Evolutionary conservation across 306 rosid genomes (phyloP), one percentile per base, ranked within the genome.

Genomic region (Vigna trinervia): DNA sequence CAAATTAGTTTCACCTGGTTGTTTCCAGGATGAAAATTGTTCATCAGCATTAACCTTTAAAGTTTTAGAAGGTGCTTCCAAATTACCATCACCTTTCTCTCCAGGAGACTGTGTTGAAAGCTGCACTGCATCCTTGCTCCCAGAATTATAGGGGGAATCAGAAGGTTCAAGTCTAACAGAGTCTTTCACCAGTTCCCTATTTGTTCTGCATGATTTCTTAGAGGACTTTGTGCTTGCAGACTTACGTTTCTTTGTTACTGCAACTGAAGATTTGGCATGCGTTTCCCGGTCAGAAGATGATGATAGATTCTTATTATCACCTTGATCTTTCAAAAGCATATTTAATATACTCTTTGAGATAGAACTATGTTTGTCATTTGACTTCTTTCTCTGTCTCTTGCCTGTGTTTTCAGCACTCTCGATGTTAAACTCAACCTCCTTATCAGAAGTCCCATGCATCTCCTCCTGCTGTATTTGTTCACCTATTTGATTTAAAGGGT

Each of bases 331-430:
- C 71, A 82, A 53, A 68, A 67, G 78, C 66, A 74, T 66, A 75
- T 78, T 80, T 17, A 82, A 47, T 30, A 65, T 36, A 68, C 79
- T 77, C 72, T 71, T 82, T 81, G 79, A 19, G 56, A 78, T 28
- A 59, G 89, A 65, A 59, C 43, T 65, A 66, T 63, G 83, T 71
- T 87, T 88, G 85, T 77, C 84, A 75, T 84, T 93, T 32, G 85
- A 71, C 82, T 73, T 87, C 77, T 78, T 85, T 70, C 75, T 60
- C 84, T 46, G 84, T 66, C 73, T 83, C 78, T 76, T 67, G 66
- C 81, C 73, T 45, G 5, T 57, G 38, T 72, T 74, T 61, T 89
- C 85, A 45, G 81, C 66, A 75, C 70, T 62, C 46, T 67, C 75
- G 39, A 36, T 64, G 58, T 47, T 73, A 12, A 39, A 17, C 47